phyloP scores from a whole-genome alignment of 1,284 basidiomycete species.

The Pascua guehoae region DNA sequence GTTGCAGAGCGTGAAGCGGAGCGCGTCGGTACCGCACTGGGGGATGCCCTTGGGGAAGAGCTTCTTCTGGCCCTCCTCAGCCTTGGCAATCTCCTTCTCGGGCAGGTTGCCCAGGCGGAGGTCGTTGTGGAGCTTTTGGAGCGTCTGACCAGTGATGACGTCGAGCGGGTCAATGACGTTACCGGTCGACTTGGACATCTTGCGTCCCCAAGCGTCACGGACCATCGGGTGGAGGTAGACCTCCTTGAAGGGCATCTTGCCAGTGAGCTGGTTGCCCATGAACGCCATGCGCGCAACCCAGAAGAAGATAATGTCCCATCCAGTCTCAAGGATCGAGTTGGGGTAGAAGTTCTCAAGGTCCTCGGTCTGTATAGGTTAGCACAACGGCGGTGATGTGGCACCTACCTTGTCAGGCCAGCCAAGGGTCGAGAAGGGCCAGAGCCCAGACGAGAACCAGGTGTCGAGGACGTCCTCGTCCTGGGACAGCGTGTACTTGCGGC shows the following conservation, averaged over 20 bases:
- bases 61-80: slow-evolving; percentile 94
- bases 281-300: slow-evolving; percentile 99
- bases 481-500: slow-evolving; percentile 69
- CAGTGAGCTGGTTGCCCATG: slow-evolving; percentile 86
- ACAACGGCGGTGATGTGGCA: slow-evolving; percentile 63
- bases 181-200: slow-evolving; percentile 98
- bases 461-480: slow-evolving; percentile 98
- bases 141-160: slow-evolving; percentile 80
- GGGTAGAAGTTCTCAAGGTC: slow-evolving; percentile 85
- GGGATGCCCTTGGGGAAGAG: slow-evolving; percentile 99
- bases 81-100: slow-evolving; percentile 87
- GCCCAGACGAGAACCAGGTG: slow-evolving; percentile 97
- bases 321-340: slow-evolving; percentile 85
- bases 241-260: slow-evolving; percentile 88
- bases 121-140: slow-evolving; percentile 84
- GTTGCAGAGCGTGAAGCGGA: slow-evolving; percentile 91
- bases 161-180: slow-evolving; percentile 98
- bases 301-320: slow-evolving; percentile 99
- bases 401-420: slow-evolving; percentile 89
- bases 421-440: slow-evolving; percentile 98
- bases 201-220: slow-evolving; percentile 94
- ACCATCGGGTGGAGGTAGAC: slow-evolving; percentile 99
- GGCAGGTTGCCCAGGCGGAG: slow-evolving; percentile 89
- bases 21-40: slow-evolving; percentile 94
- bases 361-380: slow-evolving; percentile 77